phyloP scores from a whole-genome alignment of 805 yeast genomes.

The Saccharomycopsis sp. region DNA sequence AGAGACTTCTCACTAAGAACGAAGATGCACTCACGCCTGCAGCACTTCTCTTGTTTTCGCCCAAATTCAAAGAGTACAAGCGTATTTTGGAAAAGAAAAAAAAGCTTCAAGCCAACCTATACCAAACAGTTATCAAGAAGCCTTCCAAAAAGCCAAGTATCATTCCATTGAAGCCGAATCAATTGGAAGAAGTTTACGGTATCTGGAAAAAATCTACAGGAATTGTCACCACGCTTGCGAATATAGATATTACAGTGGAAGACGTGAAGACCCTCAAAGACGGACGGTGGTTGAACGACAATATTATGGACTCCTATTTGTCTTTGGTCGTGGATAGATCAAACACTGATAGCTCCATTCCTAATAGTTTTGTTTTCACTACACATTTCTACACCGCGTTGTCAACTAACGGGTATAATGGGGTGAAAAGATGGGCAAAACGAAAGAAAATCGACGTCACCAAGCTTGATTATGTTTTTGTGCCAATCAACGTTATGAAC shows the following conservation, averaged over 20 bases:
- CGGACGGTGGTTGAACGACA: conserved; percentile 84
- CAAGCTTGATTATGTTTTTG: conserved; percentile 57
- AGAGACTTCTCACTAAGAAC: neutral
- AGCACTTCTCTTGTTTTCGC: neutral
- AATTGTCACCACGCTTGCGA: conserved; percentile 28
- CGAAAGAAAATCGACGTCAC: conserved; percentile 63
- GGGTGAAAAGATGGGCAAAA: conserved; percentile 82
- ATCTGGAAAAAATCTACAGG: conserved; percentile 7
- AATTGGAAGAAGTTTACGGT: conserved; percentile 7
- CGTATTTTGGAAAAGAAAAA: conserved; percentile 15
- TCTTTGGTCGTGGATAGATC: conserved; percentile 42
- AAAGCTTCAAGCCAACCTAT: conserved; percentile 11
- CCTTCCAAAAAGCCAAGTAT: neutral
- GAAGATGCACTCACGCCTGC: conserved; percentile 1
- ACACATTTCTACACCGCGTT: conserved; percentile 83
- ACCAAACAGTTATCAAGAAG: conserved; percentile 1
- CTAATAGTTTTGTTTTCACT: conserved; percentile 62
- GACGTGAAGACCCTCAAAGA: conserved; percentile 71
- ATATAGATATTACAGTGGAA: conserved; percentile 53
- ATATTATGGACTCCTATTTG: conserved; percentile 77
- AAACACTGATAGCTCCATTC: conserved; percentile 28
- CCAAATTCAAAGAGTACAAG: conserved; percentile 16
- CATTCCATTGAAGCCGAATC: conserved; percentile 4
- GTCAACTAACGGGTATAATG: conserved; percentile 63
- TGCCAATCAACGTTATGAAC: conserved; percentile 78